phyloP scores from a whole-genome alignment of 352 stramenopile genomes.

The Peronospora belbahrii region DNA sequence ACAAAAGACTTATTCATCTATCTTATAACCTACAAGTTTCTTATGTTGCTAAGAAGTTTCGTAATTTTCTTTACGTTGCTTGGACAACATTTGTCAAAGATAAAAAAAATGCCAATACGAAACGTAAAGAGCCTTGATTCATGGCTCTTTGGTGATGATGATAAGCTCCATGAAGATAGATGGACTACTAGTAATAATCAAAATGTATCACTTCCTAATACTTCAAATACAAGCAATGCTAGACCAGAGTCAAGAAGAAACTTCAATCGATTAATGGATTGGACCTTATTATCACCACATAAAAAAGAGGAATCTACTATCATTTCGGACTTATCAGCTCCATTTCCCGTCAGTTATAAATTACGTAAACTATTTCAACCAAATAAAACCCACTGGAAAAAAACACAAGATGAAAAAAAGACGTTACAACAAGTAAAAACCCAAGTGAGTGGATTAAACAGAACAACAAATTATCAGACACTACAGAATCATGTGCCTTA shows the following conservation, averaged over 20 bases:
- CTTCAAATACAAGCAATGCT: not conserved
- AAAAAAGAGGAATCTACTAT: no score
- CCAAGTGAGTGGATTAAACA: no score
- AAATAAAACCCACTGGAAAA: constrained; percentile 55
- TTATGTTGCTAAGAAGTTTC: constrained; percentile 5
- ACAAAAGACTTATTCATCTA: not conserved
- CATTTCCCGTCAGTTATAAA: constrained; percentile 70
- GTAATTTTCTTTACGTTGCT: constrained; percentile 1
- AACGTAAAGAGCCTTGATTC: constrained; percentile 69
- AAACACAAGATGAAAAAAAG: constrained; percentile 25
- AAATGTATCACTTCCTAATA: not conserved
- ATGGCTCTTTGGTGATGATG: constrained; percentile 79
- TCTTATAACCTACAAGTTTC: not conserved
- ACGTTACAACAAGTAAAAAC: no score
- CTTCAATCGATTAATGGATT: no score
- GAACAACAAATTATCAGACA: constrained; percentile 56
- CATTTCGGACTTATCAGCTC: constrained; percentile 20
- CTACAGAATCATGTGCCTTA: constrained; percentile 76
- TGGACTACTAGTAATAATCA: not conserved
- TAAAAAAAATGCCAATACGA: constrained; percentile 28
- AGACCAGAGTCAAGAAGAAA: no score
- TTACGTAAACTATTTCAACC: constrained; percentile 67
- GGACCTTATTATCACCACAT: no score
- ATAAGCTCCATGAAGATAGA: constrained; percentile 23
- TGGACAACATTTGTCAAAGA: not conserved